Base-by-base conservation (phyloP, 352 stramenopile genomes). In the Pythium pyrilobum region DNA sequence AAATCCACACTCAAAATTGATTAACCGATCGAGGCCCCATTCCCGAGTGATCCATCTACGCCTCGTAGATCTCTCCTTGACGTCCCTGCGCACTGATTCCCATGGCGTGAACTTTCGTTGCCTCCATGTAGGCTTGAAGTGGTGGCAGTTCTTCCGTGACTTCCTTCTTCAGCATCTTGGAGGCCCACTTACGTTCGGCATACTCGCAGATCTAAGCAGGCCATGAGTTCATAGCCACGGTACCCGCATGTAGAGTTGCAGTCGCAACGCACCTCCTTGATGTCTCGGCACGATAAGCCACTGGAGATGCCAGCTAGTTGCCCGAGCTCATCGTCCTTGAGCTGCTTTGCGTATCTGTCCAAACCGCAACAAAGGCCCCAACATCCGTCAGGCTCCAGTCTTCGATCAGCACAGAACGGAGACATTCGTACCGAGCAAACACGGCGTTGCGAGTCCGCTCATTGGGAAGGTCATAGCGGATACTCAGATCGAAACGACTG, bases 401-500 rank as follows among this genome's bases (percentile, higher is more conserved):
- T 16, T 9, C 13, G 25, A 8, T 33, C 38, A 27, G 1, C 3
- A 32, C 7, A 23, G 7, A 36, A 36, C 15, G 9, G 31, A 36
- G 8, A 15, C 10, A 11, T 8, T 48, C 47, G 41, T 79, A 98
- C 68, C 87, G 71, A 43, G 69, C 69, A 74, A 97, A 97, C 5
- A 98, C 89, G 32, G 81, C 85, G 28, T 73, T 63, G 13, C 92
- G 81, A 4, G 91, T 96, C 10, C 62, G 64, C 36, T 89, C 69
- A 36, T 95, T 81, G 2, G 92, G 92, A 3, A 98, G 68, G 32
- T 95, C 84, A 55, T 97, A 98, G 49, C 81, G 76, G 55, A 98
- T 96, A 39, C 77, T 94, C 20, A 97, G 71, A 62, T 97, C 87
- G 51, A 98, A 98, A 33, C 92, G 88, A 58, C 87, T 97, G 42